Conservation (phyloP, 192 early-diverging fungal species). For the Umbelopsis isabellina region DNA sequence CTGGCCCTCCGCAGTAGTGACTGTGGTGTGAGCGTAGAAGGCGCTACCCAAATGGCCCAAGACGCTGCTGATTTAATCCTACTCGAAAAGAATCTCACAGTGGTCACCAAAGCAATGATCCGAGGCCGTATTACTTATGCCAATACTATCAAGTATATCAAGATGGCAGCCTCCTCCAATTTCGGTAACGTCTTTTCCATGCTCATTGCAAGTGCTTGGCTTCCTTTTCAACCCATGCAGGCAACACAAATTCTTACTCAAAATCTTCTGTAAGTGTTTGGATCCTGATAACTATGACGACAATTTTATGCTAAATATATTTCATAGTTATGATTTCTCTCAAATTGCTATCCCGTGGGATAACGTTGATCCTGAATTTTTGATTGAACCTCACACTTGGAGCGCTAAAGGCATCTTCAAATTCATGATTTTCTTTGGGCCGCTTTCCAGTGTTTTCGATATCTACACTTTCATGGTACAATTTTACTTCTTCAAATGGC, state of each 20-base stretch:
- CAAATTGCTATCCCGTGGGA: slow-evolving; percentile 56
- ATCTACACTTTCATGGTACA: slow-evolving; percentile 46
- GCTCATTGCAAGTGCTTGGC: slow-evolving; percentile 51
- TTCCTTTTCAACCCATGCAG: slow-evolving; percentile 56
- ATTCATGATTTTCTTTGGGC: slow-evolving; percentile 57
- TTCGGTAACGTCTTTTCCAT: slow-evolving; percentile 60
- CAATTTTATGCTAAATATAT: background rate
- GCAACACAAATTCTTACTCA: slow-evolving; percentile 49
- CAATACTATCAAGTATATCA: slow-evolving; percentile 59
- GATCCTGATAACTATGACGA: background rate
- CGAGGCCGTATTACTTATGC: slow-evolving; percentile 52
- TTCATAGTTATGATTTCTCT: slow-evolving; percentile 44
- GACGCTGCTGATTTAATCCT: slow-evolving; percentile 57
- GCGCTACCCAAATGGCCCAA: slow-evolving; percentile 55
- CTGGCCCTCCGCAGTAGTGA: slow-evolving; percentile 51
- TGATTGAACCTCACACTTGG: slow-evolving; percentile 49
- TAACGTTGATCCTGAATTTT: slow-evolving; percentile 49
- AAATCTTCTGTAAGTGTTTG: slow-evolving; percentile 42
- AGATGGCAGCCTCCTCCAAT: slow-evolving; percentile 59
- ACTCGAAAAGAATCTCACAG: slow-evolving; percentile 49
- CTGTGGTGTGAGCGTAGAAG: slow-evolving; percentile 56
- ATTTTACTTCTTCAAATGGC: slow-evolving; percentile 41
- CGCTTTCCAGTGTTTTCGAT: slow-evolving; percentile 51
- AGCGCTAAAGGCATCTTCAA: slow-evolving; percentile 41
- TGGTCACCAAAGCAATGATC: slow-evolving; percentile 43